Conservation (phyloP, 805 yeast species). For the Yarrowia bubula region DNA sequence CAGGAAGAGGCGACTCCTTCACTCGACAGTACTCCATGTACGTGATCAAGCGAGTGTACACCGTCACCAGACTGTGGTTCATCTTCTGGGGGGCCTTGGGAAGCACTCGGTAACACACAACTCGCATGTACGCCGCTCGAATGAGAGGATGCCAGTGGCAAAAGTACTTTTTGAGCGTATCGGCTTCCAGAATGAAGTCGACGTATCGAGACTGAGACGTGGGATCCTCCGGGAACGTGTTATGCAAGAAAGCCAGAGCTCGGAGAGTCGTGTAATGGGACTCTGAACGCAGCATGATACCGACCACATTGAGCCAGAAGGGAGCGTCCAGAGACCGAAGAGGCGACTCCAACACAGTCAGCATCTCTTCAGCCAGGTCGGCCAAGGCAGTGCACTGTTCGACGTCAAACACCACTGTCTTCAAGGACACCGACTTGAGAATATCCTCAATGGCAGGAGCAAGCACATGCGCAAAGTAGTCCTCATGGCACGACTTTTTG, state of each 20-base stretch:
- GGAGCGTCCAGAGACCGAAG: slow-evolving; percentile 57
- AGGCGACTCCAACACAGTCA: slow-evolving; percentile 57
- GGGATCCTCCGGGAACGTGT: slow-evolving; percentile 59
- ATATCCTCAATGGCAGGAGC: slow-evolving; percentile 39
- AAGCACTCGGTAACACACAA: slow-evolving; percentile 64
- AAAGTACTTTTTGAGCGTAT: slow-evolving; percentile 56
- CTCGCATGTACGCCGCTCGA: slow-evolving; percentile 63
- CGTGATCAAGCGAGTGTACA: neutral
- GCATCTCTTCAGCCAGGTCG: slow-evolving; percentile 44
- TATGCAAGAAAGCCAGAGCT: slow-evolving; percentile 63
- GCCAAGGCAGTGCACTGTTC: slow-evolving; percentile 43
- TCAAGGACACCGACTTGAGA: slow-evolving; percentile 39
- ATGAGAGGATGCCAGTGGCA: slow-evolving; percentile 80
- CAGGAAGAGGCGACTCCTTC: neutral
- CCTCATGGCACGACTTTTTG: slow-evolving; percentile 29
- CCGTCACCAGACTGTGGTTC: neutral
- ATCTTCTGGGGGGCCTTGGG: slow-evolving; percentile 9
- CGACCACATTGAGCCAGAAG: slow-evolving; percentile 66
- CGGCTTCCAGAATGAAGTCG: slow-evolving; percentile 34
- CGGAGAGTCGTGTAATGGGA: slow-evolving; percentile 62
- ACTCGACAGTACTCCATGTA: slow-evolving; percentile 17
- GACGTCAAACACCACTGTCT: slow-evolving; percentile 39
- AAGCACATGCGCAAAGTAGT: slow-evolving; percentile 11
- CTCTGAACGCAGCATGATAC: slow-evolving; percentile 60
- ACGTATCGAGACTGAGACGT: neutral